These are phyloP conservation scores for Pleoardoris graminearum DNA, from an alignment of 2,329 filamentous ascomycete species.

Conservation along the genomic window DNA sequence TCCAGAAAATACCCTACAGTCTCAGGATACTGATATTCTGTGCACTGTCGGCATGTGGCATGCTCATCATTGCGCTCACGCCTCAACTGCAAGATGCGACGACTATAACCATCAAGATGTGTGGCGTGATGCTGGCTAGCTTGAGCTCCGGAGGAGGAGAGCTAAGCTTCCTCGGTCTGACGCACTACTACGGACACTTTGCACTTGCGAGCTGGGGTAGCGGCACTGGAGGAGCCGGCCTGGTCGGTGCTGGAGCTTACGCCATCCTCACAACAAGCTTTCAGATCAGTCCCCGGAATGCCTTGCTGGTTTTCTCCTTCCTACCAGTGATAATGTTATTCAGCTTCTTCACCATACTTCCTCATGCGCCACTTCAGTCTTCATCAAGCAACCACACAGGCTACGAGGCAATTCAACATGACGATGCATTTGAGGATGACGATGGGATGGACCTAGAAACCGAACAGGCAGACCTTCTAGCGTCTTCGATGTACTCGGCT, in stretches of 20 bases:
- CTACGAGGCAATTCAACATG: slow-evolving; percentile 59
- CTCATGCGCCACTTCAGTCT: slow-evolving; percentile 65
- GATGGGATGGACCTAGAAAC: slow-evolving; percentile 16
- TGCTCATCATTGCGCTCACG: slow-evolving; percentile 85
- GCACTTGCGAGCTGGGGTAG: slow-evolving; percentile 90
- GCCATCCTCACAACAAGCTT: slow-evolving; percentile 81
- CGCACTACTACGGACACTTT: slow-evolving; percentile 88
- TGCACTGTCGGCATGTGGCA: slow-evolving; percentile 75
- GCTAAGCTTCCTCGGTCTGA: slow-evolving; percentile 85
- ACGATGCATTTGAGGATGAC: slow-evolving; percentile 37
- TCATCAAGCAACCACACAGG: slow-evolving; percentile 48
- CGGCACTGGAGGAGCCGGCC: slow-evolving; percentile 84
- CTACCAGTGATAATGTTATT: slow-evolving; percentile 81
- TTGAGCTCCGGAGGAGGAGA: slow-evolving; percentile 86
- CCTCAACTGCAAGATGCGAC: slow-evolving; percentile 61
- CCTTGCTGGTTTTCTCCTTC: slow-evolving; percentile 75
- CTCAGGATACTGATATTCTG: slow-evolving; percentile 76
- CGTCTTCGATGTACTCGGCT: slow-evolving; percentile 37
- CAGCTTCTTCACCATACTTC: slow-evolving; percentile 83
- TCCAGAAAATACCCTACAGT: slow-evolving; percentile 81
- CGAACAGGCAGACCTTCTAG: slow-evolving; percentile 44
- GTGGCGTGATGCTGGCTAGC: slow-evolving; percentile 82
- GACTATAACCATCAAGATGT: slow-evolving; percentile 74
- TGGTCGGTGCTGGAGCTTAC: slow-evolving; percentile 86
- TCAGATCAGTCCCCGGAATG: slow-evolving; percentile 72